phyloP scores from a whole-genome alignment of 192 early-diverging fungal species.

The Podila horticola region DNA sequence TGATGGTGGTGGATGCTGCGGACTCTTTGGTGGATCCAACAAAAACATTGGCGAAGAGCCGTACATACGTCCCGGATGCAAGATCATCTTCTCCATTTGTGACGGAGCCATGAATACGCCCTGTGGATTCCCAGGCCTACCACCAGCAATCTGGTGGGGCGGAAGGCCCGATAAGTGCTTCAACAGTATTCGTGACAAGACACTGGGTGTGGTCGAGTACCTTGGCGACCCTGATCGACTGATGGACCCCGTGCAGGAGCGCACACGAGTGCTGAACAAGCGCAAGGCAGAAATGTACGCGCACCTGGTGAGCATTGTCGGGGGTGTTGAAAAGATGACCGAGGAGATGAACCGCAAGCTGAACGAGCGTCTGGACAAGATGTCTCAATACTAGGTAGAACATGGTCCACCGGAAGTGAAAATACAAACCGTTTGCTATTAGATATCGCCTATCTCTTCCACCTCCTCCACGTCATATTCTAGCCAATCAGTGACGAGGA shows the following conservation, averaged over 20 bases:
- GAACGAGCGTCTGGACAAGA: too few relatives aligned
- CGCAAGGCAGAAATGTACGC: neutral
- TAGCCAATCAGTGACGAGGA: neutral
- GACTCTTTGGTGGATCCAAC: neutral
- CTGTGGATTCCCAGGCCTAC: neutral
- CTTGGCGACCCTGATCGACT: neutral
- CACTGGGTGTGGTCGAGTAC: neutral
- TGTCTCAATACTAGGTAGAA: neutral
- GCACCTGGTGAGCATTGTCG: too few relatives aligned
- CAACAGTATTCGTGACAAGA: neutral
- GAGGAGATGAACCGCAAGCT: too few relatives aligned
- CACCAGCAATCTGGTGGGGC: neutral
- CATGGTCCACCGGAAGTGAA: too few relatives aligned
- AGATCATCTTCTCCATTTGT: neutral
- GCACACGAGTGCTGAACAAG: neutral
- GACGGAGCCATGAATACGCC: neutral
- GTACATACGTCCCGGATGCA: neutral
- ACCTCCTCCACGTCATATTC: neutral
- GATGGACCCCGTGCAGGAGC: neutral
- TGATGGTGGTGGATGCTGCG: too few relatives aligned
- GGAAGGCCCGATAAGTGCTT: neutral
- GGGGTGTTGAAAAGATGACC: too few relatives aligned
- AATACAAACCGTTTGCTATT: too few relatives aligned
- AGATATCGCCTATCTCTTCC: neutral
- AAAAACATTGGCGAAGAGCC: neutral